Evolutionary conservation across 2,329 filamentous ascomycete genomes (phyloP).

Genomic region (Monosporascus sp.): DNA sequence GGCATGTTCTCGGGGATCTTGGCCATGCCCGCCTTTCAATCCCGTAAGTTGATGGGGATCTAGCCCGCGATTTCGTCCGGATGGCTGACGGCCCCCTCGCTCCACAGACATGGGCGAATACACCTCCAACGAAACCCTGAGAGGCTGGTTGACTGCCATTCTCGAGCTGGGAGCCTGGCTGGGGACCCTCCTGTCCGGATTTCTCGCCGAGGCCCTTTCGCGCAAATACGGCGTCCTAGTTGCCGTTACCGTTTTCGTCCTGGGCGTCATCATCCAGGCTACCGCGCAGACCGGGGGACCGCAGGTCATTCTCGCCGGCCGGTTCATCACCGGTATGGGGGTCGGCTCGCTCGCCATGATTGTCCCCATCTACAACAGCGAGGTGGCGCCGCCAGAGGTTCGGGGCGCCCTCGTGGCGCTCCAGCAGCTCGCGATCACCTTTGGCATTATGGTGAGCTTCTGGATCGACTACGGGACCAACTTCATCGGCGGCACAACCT

Average conservation of each 20-base stretch:
- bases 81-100: background rate
- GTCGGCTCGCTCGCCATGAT: conserved; percentile 66
- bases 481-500: conserved; percentile 51
- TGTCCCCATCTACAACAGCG: conserved; percentile 49
- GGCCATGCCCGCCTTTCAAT: conserved; percentile 49
- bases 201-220: conserved; percentile 64
- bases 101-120: conserved; percentile 51
- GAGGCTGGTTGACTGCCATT: conserved; percentile 60
- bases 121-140: conserved; percentile 44
- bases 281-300: conserved; percentile 52
- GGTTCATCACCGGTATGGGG: conserved; percentile 69
- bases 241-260: conserved; percentile 59
- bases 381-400: conserved; percentile 38
- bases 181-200: conserved; percentile 65
- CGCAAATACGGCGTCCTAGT: conserved; percentile 66
- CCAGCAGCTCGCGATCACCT: conserved; percentile 49
- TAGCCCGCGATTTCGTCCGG: background rate
- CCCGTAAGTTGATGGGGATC: conserved; percentile 32
- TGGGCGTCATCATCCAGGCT: conserved; percentile 65
- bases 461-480: conserved; percentile 64
- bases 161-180: conserved; percentile 74
- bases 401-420: conserved; percentile 38
- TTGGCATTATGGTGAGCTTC: conserved; percentile 60
- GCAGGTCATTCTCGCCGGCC: conserved; percentile 60
- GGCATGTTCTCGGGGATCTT: conserved; percentile 71